Conservation (phyloP, 169 alveolate genomes). For the Nephromyces sp. region DNA sequence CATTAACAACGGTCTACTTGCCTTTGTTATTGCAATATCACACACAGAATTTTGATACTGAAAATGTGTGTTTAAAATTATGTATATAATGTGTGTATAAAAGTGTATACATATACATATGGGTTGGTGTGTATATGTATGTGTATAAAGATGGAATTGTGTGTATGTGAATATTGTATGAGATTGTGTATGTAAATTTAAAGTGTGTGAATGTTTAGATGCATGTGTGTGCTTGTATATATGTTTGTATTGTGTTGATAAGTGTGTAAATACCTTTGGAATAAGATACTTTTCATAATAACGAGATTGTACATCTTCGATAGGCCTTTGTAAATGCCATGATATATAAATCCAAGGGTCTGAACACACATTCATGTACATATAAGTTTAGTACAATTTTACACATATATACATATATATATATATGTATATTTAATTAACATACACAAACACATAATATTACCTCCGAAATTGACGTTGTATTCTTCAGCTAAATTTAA, state of each 20-base stretch:
- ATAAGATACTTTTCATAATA: slow-evolving; percentile 45
- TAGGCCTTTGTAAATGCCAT: slow-evolving; percentile 73
- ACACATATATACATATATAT: background rate
- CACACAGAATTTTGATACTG: slow-evolving; percentile 26
- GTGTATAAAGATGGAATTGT: too few species aligned
- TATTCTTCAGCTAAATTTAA: slow-evolving; percentile 55
- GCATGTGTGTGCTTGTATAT: too few species aligned
- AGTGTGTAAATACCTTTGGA: slow-evolving; percentile 46
- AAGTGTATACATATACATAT: too few species aligned
- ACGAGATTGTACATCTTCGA: slow-evolving; percentile 62
- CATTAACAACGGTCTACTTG: slow-evolving; percentile 60
- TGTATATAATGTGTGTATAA: too few species aligned
- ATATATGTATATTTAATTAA: background rate
- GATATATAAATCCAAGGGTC: slow-evolving; percentile 75
- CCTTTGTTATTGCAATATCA: slow-evolving; percentile 59
- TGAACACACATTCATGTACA: background rate
- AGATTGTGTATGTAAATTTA: too few species aligned
- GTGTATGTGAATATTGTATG: too few species aligned
- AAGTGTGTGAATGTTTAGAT: too few species aligned
- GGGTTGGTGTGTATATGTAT: too few species aligned
- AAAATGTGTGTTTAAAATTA: too few species aligned
- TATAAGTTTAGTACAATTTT: background rate
- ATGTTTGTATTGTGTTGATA: too few species aligned
- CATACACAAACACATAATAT: background rate
- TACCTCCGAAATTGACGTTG: slow-evolving; percentile 62